phyloP scores from a whole-genome alignment of 176 grass and related monocot species.

The Secale cereale region DNA sequence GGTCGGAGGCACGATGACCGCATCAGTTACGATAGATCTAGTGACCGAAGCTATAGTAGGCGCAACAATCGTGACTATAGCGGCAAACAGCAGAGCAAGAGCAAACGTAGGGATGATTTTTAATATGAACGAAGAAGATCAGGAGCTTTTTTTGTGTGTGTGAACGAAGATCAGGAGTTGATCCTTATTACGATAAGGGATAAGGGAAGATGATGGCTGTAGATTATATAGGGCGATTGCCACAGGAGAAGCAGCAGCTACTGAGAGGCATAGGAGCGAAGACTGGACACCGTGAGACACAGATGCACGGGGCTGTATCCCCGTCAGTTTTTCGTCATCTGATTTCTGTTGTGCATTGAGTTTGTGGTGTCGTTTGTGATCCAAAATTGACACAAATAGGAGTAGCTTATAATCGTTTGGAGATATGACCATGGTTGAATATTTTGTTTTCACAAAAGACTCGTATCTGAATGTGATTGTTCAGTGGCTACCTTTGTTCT shows the following conservation, averaged over 20 bases:
- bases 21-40: constrained; percentile 8
- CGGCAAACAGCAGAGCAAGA: constrained; percentile 28
- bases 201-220: constrained; percentile 24
- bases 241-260: constrained; percentile 30
- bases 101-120: neutral
- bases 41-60: constrained; percentile 16
- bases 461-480: too few species aligned
- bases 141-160: too few species aligned
- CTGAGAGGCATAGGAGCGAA: constrained; percentile 24
- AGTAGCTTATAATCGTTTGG: neutral
- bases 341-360: neutral
- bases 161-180: neutral
- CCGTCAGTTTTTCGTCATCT: neutral
- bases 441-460: too few species aligned
- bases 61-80: constrained; percentile 29
- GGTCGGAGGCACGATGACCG: neutral
- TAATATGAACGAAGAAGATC: too few species aligned
- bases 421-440: too few species aligned
- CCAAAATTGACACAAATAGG: too few species aligned
- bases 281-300: constrained; percentile 21
- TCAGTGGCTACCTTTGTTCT: too few species aligned
- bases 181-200: constrained; percentile 24
- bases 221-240: neutral
- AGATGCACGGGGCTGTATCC: neutral
- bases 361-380: neutral